Evolutionary conservation across 345 rosid genomes (phyloP), one percentile per base, ranked within the genome.

Genomic region (Bruguiera gymnorhiza): DNA sequence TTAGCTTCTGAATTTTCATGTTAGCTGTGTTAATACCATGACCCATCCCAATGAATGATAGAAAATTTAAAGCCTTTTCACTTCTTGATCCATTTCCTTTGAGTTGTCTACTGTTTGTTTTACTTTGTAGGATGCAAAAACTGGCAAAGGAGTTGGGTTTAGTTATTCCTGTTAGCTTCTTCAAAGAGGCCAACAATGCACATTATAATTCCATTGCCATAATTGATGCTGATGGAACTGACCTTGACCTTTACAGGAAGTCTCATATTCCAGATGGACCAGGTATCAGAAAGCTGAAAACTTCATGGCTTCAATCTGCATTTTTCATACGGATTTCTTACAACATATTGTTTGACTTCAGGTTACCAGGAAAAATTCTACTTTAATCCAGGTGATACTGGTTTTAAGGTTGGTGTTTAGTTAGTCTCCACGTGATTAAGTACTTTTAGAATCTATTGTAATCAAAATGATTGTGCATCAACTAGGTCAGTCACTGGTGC

Each of bases 211-310:
- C 99, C 5, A 61, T 95, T 59, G 96, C 96, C 54, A 84, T 94
- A 43, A 86, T 91, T 27, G 97, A 94, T 75, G 96, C 97, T 68
- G 96, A 94, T 82, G 99, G 99, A 39, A 76, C 93, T 63, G 97
- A 92, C 75, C 86, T 92, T 51, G 99, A 97, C 50, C 84, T 95
- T 34, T 95, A 92, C 66, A 87, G 97, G 80, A 95, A 95, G 78
- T 89, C 99, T 1, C 97, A 92, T 86, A 92, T 95, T 81, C 97
- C 97, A 13, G 97, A 90, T 88, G 97, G 97, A 77, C 99, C 96
- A 19, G 99, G 99, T 92, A 61, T 73, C 5, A 39, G 36, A 70
- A 61, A 32, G 56, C 67, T 57, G 55, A 55, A 63, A 62, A 21
- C 66, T 64, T 67, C 32, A 30, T 67, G 54, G 70, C 43, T 76